Evolutionary conservation across 2,329 filamentous ascomycete genomes (phyloP).

Genomic region (Beauveria brongniartii): DNA sequence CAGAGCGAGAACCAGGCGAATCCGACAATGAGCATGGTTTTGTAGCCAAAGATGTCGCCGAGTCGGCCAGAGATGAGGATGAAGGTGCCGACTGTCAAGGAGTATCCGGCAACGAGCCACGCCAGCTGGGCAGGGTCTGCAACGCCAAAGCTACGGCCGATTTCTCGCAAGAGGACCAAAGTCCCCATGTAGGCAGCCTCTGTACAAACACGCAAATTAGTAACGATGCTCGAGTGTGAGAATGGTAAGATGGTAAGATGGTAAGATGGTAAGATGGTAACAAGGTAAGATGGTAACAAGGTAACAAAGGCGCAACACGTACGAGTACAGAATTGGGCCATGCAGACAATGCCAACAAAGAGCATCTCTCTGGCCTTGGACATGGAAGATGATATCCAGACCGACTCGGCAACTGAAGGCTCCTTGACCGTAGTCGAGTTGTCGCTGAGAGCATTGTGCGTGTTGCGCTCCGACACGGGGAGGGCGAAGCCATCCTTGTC

Average conservation of each 20-base stretch:
- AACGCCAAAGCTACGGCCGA: constrained; percentile 38
- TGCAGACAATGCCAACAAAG: constrained; percentile 36
- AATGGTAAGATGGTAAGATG: background rate
- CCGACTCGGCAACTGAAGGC: constrained; percentile 2
- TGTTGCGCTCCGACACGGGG: background rate
- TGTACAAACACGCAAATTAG: constrained; percentile 10
- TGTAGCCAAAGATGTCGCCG: constrained; percentile 51
- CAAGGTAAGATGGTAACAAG: too few species aligned
- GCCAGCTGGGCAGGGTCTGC: constrained; percentile 35
- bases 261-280: too few species aligned
- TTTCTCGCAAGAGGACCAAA: constrained; percentile 39
- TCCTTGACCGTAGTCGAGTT: background rate
- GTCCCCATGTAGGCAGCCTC: constrained; percentile 26
- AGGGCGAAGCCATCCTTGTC: background rate
- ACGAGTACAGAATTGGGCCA: constrained; percentile 36
- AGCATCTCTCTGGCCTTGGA: constrained; percentile 23
- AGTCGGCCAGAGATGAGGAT: constrained; percentile 49
- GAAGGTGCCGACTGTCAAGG: constrained; percentile 47
- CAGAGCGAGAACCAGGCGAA: constrained; percentile 47
- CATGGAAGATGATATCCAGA: constrained; percentile 18
- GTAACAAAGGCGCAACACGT: background rate
- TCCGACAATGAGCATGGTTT: constrained; percentile 44
- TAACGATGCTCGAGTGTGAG: background rate
- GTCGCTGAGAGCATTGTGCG: background rate
- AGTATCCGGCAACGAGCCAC: constrained; percentile 52